Base-by-base conservation (phyloP, 2,329 filamentous ascomycete species). In the Zasmidium cellare region DNA sequence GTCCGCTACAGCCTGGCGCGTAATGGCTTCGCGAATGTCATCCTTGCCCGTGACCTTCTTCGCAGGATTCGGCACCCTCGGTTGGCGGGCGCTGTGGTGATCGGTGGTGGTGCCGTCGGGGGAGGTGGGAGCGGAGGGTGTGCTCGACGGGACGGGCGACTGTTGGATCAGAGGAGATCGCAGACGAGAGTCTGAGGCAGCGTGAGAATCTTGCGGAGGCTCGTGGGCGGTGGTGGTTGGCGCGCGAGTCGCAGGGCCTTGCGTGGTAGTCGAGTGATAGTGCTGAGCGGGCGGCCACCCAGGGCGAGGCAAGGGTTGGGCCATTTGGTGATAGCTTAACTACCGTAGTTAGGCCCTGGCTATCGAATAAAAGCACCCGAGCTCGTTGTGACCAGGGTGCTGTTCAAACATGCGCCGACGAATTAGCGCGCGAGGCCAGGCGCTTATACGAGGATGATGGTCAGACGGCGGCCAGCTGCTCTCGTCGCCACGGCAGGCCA, bases 11-110 rank as follows among this genome's bases (percentile, higher is more conserved):
- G 61, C 58, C 46, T 63, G 56, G 55, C 58, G 60, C 35, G 57
- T 57, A 49, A 65, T 64, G 56, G 63, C 63, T 12, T 56, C 55
- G 56, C 61, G 61, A 46, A 65, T 58, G 44, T 60, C 63, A 65
- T 65, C 61, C 41, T 64, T 64, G 16, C 49, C 59, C 50, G 59
- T 48, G 31, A 61, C 62, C 56, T 61, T 63, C 44, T 64, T 65
- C 22, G 58, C 60, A 19, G 62, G 75, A 48, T 63, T 55, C 41
- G 63, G 63, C 18, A 53, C 55, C 44, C 61, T 57, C 45, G 48
- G 58, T n/a, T 19, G 46, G 14, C 14, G 20, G 48, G 47, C 35
- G 48, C 38, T 12, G 25, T 25, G 53, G 20, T 55, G 20, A 35
- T 28, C 47, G 22, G 16, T 18, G 35, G 35, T 18, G 28, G 28